Conservation (phyloP, 179 eudicot genomes). For the Patellifolia procumbens region DNA sequence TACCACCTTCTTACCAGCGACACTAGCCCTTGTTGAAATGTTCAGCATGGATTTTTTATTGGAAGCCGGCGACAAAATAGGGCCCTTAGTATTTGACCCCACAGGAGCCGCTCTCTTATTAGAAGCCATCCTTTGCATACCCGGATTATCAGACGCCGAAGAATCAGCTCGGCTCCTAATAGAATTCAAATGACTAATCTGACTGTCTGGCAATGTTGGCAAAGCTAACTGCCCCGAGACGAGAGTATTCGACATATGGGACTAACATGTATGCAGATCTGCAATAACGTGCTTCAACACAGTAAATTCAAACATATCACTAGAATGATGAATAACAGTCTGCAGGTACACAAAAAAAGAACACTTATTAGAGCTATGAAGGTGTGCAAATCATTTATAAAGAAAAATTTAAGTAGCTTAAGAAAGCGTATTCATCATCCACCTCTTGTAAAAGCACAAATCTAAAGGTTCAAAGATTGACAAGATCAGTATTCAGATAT, state of each 20-base stretch:
- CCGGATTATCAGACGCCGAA: slow-evolving; percentile 25
- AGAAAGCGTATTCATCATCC: background rate
- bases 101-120: slow-evolving; percentile 44
- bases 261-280: slow-evolving; percentile 2
- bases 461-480: background rate
- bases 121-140: slow-evolving; percentile 34
- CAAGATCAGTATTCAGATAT: background rate
- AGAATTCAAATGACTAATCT: slow-evolving; percentile 27
- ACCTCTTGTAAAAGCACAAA: background rate
- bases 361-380: background rate
- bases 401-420: background rate
- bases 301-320: background rate
- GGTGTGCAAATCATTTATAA: background rate
- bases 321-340: background rate
- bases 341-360: slow-evolving; percentile 2
- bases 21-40: slow-evolving; percentile 31
- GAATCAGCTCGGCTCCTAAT: slow-evolving; percentile 30
- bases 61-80: slow-evolving; percentile 36
- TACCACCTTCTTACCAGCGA: slow-evolving; percentile 50
- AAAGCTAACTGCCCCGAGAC: slow-evolving; percentile 30
- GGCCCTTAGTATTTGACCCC: slow-evolving; percentile 27
- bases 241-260: slow-evolving; percentile 23
- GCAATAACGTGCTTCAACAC: slow-evolving; percentile 4
- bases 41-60: slow-evolving; percentile 39
- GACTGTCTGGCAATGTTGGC: slow-evolving; percentile 33